Percentiles rank a stretch among this genome's conserved stretches.
phyloP scores from a whole-genome alignment of 1,284 basidiomycete species.

The Kwoniella shivajii region DNA sequence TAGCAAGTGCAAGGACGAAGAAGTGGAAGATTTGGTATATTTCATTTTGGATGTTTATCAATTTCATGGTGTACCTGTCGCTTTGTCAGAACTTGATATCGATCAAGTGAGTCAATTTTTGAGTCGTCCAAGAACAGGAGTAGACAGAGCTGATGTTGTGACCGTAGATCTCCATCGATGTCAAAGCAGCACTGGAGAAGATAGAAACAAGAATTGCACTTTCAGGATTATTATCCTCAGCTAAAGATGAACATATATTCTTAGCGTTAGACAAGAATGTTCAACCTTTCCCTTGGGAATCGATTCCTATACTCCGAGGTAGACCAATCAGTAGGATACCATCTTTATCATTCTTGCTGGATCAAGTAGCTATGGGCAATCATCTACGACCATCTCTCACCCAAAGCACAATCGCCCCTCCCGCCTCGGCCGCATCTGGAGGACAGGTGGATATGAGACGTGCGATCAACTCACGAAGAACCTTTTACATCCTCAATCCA shows the following conservation, averaged over 20 bases:
- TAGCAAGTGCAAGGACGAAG: constrained; percentile 82
- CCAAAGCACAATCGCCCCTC: constrained; percentile 4
- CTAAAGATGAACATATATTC: constrained; percentile 68
- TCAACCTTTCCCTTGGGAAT: constrained; percentile 94
- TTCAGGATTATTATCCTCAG: background rate
- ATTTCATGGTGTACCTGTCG: constrained; percentile 84
- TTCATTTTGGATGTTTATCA: constrained; percentile 93
- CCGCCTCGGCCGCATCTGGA: background rate
- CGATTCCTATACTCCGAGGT: constrained; percentile 79
- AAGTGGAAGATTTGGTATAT: constrained; percentile 91
- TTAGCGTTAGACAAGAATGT: constrained; percentile 88
- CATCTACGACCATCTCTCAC: constrained; percentile 40
- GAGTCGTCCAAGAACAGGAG: background rate
- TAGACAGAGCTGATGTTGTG: too few species aligned
- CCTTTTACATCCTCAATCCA: constrained; percentile 89
- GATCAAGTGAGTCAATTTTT: constrained; percentile 64
- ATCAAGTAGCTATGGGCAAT: constrained; percentile 68
- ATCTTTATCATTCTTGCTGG: constrained; percentile 81
- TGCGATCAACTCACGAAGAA: constrained; percentile 65
- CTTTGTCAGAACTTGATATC: constrained; percentile 89
- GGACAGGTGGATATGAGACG: constrained; percentile 43
- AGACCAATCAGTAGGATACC: constrained; percentile 89
- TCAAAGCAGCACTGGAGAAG: constrained; percentile 65
- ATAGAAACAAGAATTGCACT: constrained; percentile 55
- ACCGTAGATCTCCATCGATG: constrained; percentile 47